Evolutionary conservation across 305 asterid genomes (phyloP).

Genomic region (Plantago rigida): DNA sequence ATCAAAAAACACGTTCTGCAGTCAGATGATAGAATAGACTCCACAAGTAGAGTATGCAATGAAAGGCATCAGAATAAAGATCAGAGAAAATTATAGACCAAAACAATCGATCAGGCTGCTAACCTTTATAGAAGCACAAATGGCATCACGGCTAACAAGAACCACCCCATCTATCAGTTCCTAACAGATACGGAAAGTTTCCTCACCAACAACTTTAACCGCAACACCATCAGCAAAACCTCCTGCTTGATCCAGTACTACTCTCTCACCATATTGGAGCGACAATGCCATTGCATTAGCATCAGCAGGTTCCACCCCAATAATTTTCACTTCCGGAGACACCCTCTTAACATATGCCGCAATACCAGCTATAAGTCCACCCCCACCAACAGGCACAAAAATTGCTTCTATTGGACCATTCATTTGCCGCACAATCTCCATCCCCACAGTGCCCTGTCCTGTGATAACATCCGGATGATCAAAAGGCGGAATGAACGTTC

Average conservation of each 20-base stretch:
- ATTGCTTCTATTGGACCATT: constrained; percentile 63
- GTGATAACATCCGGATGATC: constrained; percentile 82
- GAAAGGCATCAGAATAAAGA: constrained; percentile 1
- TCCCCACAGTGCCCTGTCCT: constrained; percentile 94
- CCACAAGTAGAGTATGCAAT: not conserved
- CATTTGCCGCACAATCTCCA: constrained; percentile 77
- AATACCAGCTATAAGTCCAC: constrained; percentile 92
- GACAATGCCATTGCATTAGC: constrained; percentile 92
- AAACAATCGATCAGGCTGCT: constrained; percentile 17
- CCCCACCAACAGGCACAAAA: constrained; percentile 95
- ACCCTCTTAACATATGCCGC: constrained; percentile 88
- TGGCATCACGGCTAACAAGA: constrained; percentile 89
- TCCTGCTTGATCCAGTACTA: constrained; percentile 70
- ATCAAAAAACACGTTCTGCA: too few species aligned
- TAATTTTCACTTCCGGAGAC: constrained; percentile 65
- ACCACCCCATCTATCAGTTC: constrained; percentile 78
- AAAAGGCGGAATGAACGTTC: constrained; percentile 78
- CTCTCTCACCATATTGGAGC: constrained; percentile 64
- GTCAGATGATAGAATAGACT: too few species aligned
- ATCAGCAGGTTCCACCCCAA: constrained; percentile 86
- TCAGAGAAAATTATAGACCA: constrained; percentile 15
- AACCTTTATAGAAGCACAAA: constrained; percentile 95
- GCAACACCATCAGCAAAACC: constrained; percentile 88
- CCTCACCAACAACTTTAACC: constrained; percentile 88
- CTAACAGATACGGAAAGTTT: constrained; percentile 62